A percentile compares a stretch with the other conserved stretches of the same genome.
Evolutionary conservation across 345 rosid genomes (phyloP).

Genomic region (Brassica cretica): DNA sequence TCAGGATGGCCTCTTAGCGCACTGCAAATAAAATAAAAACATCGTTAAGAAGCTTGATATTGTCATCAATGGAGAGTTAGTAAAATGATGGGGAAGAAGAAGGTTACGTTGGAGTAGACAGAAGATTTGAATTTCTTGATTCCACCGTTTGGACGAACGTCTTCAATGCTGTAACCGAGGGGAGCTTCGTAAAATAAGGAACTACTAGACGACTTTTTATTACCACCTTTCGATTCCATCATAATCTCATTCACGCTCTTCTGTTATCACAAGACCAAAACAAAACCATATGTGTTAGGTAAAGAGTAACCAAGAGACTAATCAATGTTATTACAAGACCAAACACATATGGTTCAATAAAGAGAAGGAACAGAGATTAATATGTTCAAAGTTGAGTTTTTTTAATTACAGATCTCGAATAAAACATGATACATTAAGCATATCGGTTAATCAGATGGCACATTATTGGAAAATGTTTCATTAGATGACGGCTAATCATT

Average conservation of each 20-base stretch:
- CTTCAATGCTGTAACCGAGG: slow-evolving; percentile 98
- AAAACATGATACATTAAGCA: background rate
- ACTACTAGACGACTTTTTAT: slow-evolving; percentile 68
- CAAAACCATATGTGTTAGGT: background rate
- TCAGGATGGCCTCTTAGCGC: slow-evolving; percentile 90
- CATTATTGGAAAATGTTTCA: background rate
- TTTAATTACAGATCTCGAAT: background rate
- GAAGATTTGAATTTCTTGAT: slow-evolving; percentile 99
- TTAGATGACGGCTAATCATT: background rate
- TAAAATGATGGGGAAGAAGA: background rate
- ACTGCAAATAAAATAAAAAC: slow-evolving; percentile 46
- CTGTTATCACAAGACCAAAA: slow-evolving; percentile 10
- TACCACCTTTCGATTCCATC: slow-evolving; percentile 96
- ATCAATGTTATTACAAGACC: background rate
- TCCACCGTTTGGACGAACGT: slow-evolving; percentile 95
- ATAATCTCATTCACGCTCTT: slow-evolving; percentile 69
- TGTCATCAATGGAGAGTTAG: no score
- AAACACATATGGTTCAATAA: background rate
- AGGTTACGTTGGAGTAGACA: slow-evolving; percentile 77
- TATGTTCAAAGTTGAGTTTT: background rate
- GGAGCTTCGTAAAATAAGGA: slow-evolving; percentile 92
- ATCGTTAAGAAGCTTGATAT: background rate
- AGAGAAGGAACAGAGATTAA: background rate
- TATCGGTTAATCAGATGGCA: background rate
- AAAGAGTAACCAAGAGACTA: background rate